phyloP scores from a whole-genome alignment of 2,329 filamentous ascomycete genomes.

The Ascochyta rabiei region DNA sequence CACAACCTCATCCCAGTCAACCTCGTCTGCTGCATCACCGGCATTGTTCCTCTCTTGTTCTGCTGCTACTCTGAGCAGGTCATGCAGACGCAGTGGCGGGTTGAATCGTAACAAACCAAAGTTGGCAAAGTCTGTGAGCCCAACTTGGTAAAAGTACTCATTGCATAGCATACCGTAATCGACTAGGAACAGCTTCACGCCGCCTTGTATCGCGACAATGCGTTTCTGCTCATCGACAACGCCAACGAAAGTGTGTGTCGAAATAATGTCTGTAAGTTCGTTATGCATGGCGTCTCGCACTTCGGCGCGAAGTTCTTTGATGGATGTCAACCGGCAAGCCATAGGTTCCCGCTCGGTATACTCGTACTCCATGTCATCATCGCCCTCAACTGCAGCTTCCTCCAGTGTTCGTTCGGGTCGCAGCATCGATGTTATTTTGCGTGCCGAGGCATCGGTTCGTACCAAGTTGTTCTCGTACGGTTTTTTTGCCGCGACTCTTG shows the following conservation, averaged over 20 bases:
- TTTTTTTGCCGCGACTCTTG: constrained; percentile 37
- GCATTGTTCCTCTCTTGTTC: constrained; percentile 68
- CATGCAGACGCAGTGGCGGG: constrained; percentile 72
- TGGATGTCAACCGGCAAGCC: constrained; percentile 76
- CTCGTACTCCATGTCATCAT: constrained; percentile 71
- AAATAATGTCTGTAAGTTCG: constrained; percentile 84
- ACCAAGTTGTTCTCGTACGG: constrained; percentile 87
- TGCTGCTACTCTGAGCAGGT: constrained; percentile 75
- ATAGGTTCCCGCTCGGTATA: constrained; percentile 71
- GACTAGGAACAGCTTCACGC: constrained; percentile 87
- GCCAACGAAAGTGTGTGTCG: constrained; percentile 89
- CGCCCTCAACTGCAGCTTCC: constrained; percentile 33
- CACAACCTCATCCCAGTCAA: constrained; percentile 71
- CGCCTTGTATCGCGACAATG: constrained; percentile 89
- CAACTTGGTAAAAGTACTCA: constrained; percentile 95
- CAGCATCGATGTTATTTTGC: constrained; percentile 98
- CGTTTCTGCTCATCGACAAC: constrained; percentile 86
- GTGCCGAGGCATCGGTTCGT: constrained; percentile 82
- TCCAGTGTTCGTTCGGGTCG: constrained; percentile 57
- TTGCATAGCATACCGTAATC: constrained; percentile 86
- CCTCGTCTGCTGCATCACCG: constrained; percentile 54
- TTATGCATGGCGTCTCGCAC: constrained; percentile 85
- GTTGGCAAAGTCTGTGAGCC: constrained; percentile 93
- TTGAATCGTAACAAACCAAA: constrained; percentile 84
- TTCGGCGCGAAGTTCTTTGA: constrained; percentile 81